Evolutionary conservation across 768 basidiomycete species (phyloP).

Genomic region (Hygrophorus pudorinus): DNA sequence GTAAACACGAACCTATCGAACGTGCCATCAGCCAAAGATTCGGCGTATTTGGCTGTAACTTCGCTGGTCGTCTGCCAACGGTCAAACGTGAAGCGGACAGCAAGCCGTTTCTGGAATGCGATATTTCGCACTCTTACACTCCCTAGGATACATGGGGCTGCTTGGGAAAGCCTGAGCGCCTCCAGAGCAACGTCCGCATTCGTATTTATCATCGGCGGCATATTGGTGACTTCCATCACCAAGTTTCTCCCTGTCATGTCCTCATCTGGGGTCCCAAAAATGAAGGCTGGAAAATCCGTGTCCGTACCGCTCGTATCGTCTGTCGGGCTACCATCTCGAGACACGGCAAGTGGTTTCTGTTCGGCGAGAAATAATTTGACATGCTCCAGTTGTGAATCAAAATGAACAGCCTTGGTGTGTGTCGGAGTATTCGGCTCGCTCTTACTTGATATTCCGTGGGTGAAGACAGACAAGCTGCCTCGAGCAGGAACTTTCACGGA

Average conservation of each 20-base stretch:
- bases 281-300: constrained; percentile 62
- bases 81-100: constrained; percentile 88
- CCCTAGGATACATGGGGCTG: constrained; percentile 54
- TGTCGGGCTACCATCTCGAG: constrained; percentile 81
- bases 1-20: constrained; percentile 72
- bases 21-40: constrained; percentile 31
- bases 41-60: constrained; percentile 64
- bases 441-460: constrained; percentile 37
- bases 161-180: constrained; percentile 39
- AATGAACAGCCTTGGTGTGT: constrained; percentile 79
- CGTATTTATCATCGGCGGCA: constrained; percentile 36
- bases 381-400: constrained; percentile 84
- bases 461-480: constrained; percentile 43
- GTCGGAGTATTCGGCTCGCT: constrained; percentile 80
- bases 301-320: constrained; percentile 77
- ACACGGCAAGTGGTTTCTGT: constrained; percentile 92
- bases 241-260: constrained; percentile 27
- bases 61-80: constrained; percentile 95
- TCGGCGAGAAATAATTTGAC: constrained; percentile 92
- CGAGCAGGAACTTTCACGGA: constrained; percentile 43
- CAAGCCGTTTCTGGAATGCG: constrained; percentile 80
- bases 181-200: constrained; percentile 45
- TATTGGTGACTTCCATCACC: constrained; percentile 58
- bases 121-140: constrained; percentile 74
- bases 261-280: constrained; percentile 35